Evolutionary conservation across 2,329 filamentous ascomycete species (phyloP), one percentile per base, ranked within the genome.

Genomic region (Apiospora rasikravindrae): DNA sequence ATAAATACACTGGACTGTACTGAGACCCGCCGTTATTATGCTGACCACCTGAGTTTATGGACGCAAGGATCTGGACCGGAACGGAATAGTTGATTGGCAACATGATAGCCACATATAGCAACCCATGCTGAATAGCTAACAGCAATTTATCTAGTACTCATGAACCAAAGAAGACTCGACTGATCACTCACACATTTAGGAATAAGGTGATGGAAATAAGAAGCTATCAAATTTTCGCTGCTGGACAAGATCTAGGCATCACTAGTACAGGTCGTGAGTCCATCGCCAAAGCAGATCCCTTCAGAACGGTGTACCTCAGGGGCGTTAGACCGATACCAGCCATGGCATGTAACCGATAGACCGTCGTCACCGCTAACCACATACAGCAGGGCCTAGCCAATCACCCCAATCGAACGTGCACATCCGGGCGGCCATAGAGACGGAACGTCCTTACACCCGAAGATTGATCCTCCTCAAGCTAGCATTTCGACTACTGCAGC

Each of bases 361-460:
- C 57, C 19, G 33, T 40, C 33, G 26, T 61, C 29, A 19, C 26
- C n/a, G 22, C 57, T 64, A 64, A 40, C 57, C 33, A 19, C 57
- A 40, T 40, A 40, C 6, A 64, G 57, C 57, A 64, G 33, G 19
- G 33, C 33, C 57, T n/a, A 61, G 53, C 29, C 29, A 61, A 61
- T 37, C 53, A 5, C 33, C 5, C 16, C 53, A 37, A 61, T n/a
- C 37, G 29, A 13, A 13, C 53, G 7, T 64, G 24, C 29, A 57
- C 51, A 5, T 13, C 14, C 51, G 51, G 51, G 49, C 8, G 37
- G 40, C 57, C 57, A 11, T 64, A n/a, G 19, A 33, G 57, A 64
- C 57, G 57, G 24, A n/a, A 64, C 57, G 57, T 64, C 57, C 57
- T 64, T 64, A 13, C 33, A 64, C 57, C 57, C 57, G 57, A 64